A percentile compares a stretch with the other conserved stretches of the same genome.
phyloP scores from a whole-genome alignment of 805 yeast genomes.

The Danielia oregonensis region DNA sequence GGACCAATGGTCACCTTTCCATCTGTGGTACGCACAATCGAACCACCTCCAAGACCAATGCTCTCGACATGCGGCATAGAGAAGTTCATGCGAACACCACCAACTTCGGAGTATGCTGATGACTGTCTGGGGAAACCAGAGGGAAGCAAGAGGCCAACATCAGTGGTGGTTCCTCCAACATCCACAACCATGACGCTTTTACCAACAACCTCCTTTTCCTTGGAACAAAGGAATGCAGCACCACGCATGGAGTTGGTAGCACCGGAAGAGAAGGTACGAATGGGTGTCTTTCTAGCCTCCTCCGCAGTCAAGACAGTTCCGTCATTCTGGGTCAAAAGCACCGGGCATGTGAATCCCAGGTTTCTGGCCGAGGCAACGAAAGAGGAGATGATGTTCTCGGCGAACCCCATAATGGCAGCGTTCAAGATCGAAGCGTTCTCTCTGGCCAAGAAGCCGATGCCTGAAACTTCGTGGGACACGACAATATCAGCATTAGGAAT shows the following conservation, averaged over 20 bases:
- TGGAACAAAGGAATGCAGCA: constrained; percentile 39
- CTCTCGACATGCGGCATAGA: constrained; percentile 50
- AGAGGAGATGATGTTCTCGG: constrained; percentile 36
- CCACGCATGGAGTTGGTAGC: constrained; percentile 48
- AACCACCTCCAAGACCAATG: constrained; percentile 51
- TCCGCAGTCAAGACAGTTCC: constrained; percentile 38
- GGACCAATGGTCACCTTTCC: constrained; percentile 38
- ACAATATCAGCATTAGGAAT: constrained; percentile 27
- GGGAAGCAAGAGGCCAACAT: constrained; percentile 44
- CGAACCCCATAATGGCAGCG: constrained; percentile 42
- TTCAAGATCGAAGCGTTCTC: constrained; percentile 47
- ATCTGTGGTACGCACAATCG: constrained; percentile 30
- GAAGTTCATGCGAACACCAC: constrained; percentile 48
- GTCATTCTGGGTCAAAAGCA: constrained; percentile 45
- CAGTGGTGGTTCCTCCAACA: constrained; percentile 51
- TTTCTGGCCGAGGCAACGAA: constrained; percentile 35
- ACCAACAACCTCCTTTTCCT: constrained; percentile 4
- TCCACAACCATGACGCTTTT: constrained; percentile 30
- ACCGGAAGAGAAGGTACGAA: constrained; percentile 46
- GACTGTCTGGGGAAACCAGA: constrained; percentile 47
- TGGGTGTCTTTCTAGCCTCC: constrained; percentile 40
- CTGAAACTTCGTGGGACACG: constrained; percentile 38
- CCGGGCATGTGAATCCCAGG: constrained; percentile 35
- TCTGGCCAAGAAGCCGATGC: constrained; percentile 43
- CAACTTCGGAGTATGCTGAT: constrained; percentile 39